Evolutionary conservation across 2,329 filamentous ascomycete species (phyloP), one percentile per base, ranked within the genome.

Genomic region (Ceratocystis albifundus): DNA sequence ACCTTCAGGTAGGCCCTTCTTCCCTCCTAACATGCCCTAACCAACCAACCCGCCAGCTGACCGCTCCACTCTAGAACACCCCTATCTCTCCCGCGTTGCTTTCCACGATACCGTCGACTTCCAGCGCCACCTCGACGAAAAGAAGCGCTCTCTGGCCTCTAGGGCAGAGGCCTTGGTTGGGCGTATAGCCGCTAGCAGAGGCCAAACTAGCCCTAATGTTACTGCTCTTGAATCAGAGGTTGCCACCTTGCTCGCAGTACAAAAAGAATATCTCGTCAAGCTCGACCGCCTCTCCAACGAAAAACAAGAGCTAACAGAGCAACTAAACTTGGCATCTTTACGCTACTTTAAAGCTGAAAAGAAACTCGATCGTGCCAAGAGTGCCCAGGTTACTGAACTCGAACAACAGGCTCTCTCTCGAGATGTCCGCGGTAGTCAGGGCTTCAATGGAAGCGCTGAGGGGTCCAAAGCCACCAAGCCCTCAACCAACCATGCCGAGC

Each of bases 341-440:
- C 85, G 94, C 70, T 97, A 96, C 73, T 90, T 97, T 79, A 89
- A 95, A 71, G 94, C 94, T 0, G 94, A 99, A 75, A 95, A 96
- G 78, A 94, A 91, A 74, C 80, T 97, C 64, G 94, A 99, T 74
- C 85, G 94, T 55, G 84, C 88, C 28, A 93, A 90, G 75, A 99
- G 94, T 73, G 79, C 86, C 17, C 91, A 96, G 67, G 91, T 96
- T 1, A 89, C 92, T 69, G 96, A 96, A 74, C 77, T 99, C 68
- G 94, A 97, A 74, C 88, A 90, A 72, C 90, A 96, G 76, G 91
- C 92, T 41, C 83, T 92, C 64, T 82, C 89, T 67, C 87, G 87
- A 67, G 84, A 82, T 5, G 79, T 81, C 4, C 75, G 77, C 72
- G 7, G 32, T 4, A 30, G 59, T 6, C 76, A 82, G 68, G 84